Conservation (phyloP, 2,329 filamentous ascomycete genomes). For the Cercospora sojina region DNA sequence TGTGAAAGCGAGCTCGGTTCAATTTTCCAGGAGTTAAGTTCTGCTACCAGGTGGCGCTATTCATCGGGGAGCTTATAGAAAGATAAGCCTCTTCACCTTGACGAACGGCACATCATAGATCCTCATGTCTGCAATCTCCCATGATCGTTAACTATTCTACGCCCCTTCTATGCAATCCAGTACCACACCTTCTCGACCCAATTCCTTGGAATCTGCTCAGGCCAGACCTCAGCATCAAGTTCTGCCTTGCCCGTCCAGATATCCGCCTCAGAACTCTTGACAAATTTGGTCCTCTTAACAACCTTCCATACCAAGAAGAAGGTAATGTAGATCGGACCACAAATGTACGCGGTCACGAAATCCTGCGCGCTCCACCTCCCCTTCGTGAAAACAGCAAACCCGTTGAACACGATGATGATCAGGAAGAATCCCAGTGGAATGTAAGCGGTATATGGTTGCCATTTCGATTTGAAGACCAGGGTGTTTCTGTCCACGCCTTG, state of each 20-base stretch:
- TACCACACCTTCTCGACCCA: constrained; percentile 50
- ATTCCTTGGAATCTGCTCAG: constrained; percentile 45
- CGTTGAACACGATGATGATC: constrained; percentile 66
- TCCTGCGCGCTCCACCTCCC: constrained; percentile 44
- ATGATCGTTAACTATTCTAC: neutral
- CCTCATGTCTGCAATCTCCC: neutral
- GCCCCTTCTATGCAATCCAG: constrained; percentile 44
- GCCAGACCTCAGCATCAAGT: constrained; percentile 49
- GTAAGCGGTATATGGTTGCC: constrained; percentile 58
- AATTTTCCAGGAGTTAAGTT: neutral
- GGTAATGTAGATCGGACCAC: constrained; percentile 39
- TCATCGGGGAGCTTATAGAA: neutral
- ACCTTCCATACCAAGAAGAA: constrained; percentile 65
- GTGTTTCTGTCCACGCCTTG: constrained; percentile 35
- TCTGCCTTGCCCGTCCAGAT: constrained; percentile 50
- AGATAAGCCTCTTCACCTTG: neutral
- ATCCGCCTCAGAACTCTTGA: constrained; percentile 45
- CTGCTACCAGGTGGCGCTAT: neutral
- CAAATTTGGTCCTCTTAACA: constrained; percentile 58
- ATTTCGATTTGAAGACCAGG: constrained; percentile 52
- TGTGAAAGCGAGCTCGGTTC: neutral
- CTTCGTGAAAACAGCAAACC: constrained; percentile 57
- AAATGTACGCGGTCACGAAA: constrained; percentile 49
- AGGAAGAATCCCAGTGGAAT: constrained; percentile 59
- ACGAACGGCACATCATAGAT: neutral